Percentiles rank a stretch among this genome's conserved stretches.
phyloP scores from a whole-genome alignment of 768 basidiomycete species.

The Tricholoma flavovirens region DNA sequence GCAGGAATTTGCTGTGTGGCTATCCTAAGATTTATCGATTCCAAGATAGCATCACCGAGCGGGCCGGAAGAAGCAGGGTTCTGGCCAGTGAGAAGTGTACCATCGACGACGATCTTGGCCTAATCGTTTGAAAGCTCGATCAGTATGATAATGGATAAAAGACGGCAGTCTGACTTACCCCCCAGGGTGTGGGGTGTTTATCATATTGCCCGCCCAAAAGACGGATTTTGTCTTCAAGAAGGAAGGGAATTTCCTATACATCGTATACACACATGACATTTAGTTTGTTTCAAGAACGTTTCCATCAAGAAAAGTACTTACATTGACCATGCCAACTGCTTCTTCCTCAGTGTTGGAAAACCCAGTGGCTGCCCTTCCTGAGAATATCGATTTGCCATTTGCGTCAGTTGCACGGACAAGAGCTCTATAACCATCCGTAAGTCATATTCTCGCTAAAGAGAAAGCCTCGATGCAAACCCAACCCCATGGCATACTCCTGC shows the following conservation, averaged over 20 bases:
- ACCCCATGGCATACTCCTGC: constrained; percentile 80
- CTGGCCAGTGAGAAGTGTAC: constrained; percentile 63
- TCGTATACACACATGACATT: neutral
- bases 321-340: constrained; percentile 37
- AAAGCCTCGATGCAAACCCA: constrained; percentile 39
- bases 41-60: constrained; percentile 51
- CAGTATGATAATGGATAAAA: neutral
- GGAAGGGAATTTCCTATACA: constrained; percentile 57
- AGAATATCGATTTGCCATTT: constrained; percentile 60
- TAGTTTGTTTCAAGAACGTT: neutral
- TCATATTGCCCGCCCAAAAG: constrained; percentile 62
- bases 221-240: constrained; percentile 59
- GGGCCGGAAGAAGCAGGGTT: constrained; percentile 63
- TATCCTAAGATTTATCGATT: constrained; percentile 32
- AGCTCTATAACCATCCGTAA: constrained; percentile 31
- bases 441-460: neutral
- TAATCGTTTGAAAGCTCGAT: constrained; percentile 7
- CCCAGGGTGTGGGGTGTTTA: constrained; percentile 53
- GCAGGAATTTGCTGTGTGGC: neutral
- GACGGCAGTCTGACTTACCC: constrained; percentile 32
- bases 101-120: constrained; percentile 51
- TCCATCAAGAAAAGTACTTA: constrained; percentile 13
- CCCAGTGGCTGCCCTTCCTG: constrained; percentile 50
- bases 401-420: constrained; percentile 51
- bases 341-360: constrained; percentile 73